Base-by-base conservation (phyloP, 1,284 basidiomycete species). In the Kalmanozyma brasiliensis region DNA sequence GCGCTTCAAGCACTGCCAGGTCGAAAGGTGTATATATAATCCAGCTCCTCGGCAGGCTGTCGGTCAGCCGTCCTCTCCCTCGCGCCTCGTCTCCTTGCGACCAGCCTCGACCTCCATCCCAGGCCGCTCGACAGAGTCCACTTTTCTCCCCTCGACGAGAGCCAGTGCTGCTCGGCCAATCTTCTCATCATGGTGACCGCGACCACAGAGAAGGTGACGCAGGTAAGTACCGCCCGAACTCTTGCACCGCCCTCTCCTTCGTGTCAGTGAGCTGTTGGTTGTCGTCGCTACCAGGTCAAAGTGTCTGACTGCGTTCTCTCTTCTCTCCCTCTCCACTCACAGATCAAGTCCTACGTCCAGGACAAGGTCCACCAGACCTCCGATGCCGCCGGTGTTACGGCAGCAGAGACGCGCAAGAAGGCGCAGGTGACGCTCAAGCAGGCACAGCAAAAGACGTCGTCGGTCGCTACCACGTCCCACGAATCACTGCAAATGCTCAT, bases 291-390 rank as follows among this genome's bases (percentile, higher is more conserved):
- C n/a, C n/a, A n/a, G n/a, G n/a, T n/a, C n/a, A n/a, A n/a, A n/a
- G n/a, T 13, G 19, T 16, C 26, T 29, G 35, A 37, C 8, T 32
- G 24, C 24, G 26, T 16, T 29, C 3, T 11, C 38, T 37, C 2
- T 16, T 9, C 20, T 36, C 20, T 42, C 6, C 1, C 22, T 23
- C 11, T 37, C 10, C 20, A 10, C 2, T 30, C 20, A 33, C 53
- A 65, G 63, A 24, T 60, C 24, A 60, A 56, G 52, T 30, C 44
- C 41, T 68, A 30, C 9, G 53, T 68, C 20, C 51, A 58, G 38
- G 53, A 62, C 53, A 61, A 62, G 40, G 40, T 68, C 34, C 43
- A 57, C 0, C 57, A 60, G 44, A 66, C 53, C 49, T 58, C 58
- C 19, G 45, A 58, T 23, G 49, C 55, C 11, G 49, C 59, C n/a